A percentile compares a stretch with the other conserved stretches of the same genome.
These are phyloP conservation scores for Groenewaldozyma salmanticensis DNA, from an alignment of 805 yeast species.

Conservation along the genomic window DNA sequence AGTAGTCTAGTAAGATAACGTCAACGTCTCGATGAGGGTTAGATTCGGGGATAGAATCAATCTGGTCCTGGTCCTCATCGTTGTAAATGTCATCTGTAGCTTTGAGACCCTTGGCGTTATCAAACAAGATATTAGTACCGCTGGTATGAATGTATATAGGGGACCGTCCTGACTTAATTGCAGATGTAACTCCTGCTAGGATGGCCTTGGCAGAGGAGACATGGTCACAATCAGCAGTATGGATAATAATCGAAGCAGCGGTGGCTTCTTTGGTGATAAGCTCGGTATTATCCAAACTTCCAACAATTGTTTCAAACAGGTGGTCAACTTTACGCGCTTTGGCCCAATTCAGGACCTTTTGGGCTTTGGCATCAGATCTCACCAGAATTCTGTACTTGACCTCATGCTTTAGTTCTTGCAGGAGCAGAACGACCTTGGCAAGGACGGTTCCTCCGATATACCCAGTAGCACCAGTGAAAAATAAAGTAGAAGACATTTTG, in stretches of 20 bases:
- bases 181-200: conserved; percentile 5
- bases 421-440: conserved; percentile 4
- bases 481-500: conserved; percentile 6
- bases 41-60: conserved; percentile 9
- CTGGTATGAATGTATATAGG: conserved; percentile 14
- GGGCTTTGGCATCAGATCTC: conserved; percentile 8
- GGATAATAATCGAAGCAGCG: conserved; percentile 9
- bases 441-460: conserved; percentile 14
- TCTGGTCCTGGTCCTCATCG: conserved; percentile 10
- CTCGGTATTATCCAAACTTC: conserved; percentile 2
- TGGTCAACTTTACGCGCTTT: conserved; percentile 5
- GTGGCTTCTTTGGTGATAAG: conserved; percentile 6
- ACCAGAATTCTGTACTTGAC: conserved; percentile 8
- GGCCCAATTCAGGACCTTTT: conserved; percentile 12
- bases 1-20: conserved; percentile 5
- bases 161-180: conserved; percentile 6
- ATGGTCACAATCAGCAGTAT: conserved; percentile 12
- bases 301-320: conserved; percentile 9
- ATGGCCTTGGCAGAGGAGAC: conserved; percentile 8
- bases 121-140: conserved; percentile 12
- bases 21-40: conserved; percentile 16
- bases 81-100: conserved; percentile 7
- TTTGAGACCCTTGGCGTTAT: conserved; percentile 8
- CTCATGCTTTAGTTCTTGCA: conserved; percentile 1
- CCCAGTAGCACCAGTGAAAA: conserved; percentile 14